A percentile compares a stretch with the other conserved stretches of the same genome.
Evolutionary conservation across 306 rosid genomes (phyloP).

Genomic region (Castanea sativa): DNA sequence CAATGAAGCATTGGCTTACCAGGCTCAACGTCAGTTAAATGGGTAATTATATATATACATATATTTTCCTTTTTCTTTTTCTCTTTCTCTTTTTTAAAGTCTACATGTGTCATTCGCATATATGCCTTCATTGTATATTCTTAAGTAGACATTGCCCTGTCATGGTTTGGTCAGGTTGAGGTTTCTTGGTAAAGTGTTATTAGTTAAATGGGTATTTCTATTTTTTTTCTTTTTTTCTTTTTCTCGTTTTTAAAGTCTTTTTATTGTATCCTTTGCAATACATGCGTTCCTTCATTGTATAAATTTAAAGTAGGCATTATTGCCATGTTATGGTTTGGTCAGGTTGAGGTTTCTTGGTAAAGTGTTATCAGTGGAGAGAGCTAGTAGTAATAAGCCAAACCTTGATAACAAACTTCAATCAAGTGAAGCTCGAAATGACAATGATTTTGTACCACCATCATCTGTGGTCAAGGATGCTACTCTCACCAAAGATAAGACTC

Average conservation of each 20-base stretch:
- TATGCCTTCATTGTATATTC: too few species aligned
- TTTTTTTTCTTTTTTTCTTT: too few species aligned
- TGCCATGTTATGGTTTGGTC: slow-evolving; percentile 20
- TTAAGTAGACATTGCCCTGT: slow-evolving; percentile 2
- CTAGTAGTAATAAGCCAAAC: slow-evolving; percentile 33
- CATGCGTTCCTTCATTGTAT: too few species aligned
- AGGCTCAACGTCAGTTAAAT: slow-evolving; percentile 71
- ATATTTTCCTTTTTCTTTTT: neutral
- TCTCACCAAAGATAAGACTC: slow-evolving; percentile 32
- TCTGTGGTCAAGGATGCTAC: slow-evolving; percentile 25
- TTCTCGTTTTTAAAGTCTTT: too few species aligned
- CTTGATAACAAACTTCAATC: slow-evolving; percentile 26
- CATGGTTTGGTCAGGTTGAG: slow-evolving; percentile 54
- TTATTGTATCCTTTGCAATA: too few species aligned
- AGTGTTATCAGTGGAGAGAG: slow-evolving; percentile 75
- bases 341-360: slow-evolving; percentile 88
- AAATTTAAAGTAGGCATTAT: neutral
- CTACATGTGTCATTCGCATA: too few species aligned
- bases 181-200: slow-evolving; percentile 78
- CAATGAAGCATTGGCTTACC: slow-evolving; percentile 63
- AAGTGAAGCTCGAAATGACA: slow-evolving; percentile 30
- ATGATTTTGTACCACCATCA: slow-evolving; percentile 30
- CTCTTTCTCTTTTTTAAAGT: neutral
- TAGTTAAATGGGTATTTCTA: slow-evolving; percentile 13
- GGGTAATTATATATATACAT: slow-evolving; percentile 34